Percentiles rank a stretch among this genome's conserved stretches.
Evolutionary conservation across 129 eudicot genomes (phyloP).

Genomic region (Flaveria sonorensis): DNA sequence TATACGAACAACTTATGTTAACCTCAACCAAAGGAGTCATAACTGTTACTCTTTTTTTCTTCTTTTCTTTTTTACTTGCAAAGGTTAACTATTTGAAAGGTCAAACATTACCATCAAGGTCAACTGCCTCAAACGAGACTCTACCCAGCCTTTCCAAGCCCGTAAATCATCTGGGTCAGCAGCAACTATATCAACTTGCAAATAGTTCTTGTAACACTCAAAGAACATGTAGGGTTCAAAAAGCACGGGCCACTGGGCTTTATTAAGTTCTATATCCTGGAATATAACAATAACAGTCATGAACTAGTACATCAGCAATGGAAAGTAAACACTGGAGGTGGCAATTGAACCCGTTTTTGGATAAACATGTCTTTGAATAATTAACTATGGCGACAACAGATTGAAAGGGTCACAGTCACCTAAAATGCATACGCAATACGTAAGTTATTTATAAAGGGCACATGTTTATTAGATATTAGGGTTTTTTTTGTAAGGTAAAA

Average conservation of each 20-base stretch:
- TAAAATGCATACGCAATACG: background rate
- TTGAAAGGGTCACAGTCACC: background rate
- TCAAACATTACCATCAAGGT: constrained; percentile 80
- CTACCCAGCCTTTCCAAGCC: constrained; percentile 99
- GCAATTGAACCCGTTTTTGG: background rate
- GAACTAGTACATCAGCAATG: background rate
- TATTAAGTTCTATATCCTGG: constrained; percentile 89
- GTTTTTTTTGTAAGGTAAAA: too few relatives aligned
- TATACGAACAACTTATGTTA: background rate
- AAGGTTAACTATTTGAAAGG: background rate
- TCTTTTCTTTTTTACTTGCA: background rate
- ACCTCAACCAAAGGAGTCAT: background rate
- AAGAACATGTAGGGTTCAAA: constrained; percentile 86
- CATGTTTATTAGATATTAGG: background rate
- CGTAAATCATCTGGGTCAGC: constrained; percentile 76
- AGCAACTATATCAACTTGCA: constrained; percentile 82
- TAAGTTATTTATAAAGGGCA: background rate
- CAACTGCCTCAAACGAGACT: constrained; percentile 90
- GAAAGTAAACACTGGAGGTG: background rate
- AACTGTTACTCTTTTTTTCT: background rate
- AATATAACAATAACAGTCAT: background rate
- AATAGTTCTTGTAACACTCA: constrained; percentile 83
- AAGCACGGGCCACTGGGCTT: constrained; percentile 68
- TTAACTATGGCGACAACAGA: background rate
- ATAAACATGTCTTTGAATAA: background rate